Evolutionary conservation across 805 yeast species (phyloP).

Genomic region (Candida maesae): DNA sequence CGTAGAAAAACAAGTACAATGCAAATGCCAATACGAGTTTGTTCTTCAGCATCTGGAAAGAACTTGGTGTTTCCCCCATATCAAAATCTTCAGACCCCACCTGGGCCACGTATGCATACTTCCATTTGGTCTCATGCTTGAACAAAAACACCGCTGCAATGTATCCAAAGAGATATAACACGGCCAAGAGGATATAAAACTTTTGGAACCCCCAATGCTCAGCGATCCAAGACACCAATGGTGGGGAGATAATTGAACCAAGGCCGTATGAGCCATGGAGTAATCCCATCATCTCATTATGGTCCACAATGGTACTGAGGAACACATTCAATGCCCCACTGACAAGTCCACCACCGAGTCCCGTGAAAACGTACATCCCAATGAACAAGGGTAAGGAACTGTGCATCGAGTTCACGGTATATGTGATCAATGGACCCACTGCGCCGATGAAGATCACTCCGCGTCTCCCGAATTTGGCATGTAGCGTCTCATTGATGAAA

Average conservation of each 20-base stretch:
- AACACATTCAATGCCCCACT: slow-evolving; percentile 55
- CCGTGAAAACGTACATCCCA: slow-evolving; percentile 37
- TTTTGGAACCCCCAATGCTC: slow-evolving; percentile 22
- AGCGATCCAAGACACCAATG: slow-evolving; percentile 47
- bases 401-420: slow-evolving; percentile 30
- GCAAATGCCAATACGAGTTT: slow-evolving; percentile 45
- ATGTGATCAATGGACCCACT: slow-evolving; percentile 34
- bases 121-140: slow-evolving; percentile 37
- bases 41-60: slow-evolving; percentile 25
- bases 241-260: slow-evolving; percentile 69
- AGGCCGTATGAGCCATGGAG: slow-evolving; percentile 69
- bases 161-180: slow-evolving; percentile 31
- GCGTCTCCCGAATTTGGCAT: slow-evolving; percentile 42
- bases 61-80: slow-evolving; percentile 1
- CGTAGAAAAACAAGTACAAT: slow-evolving; percentile 52
- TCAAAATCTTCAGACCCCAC: background rate
- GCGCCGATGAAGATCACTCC: slow-evolving; percentile 41
- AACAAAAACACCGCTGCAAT: slow-evolving; percentile 39
- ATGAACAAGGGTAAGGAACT: slow-evolving; percentile 40
- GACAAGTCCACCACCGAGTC: slow-evolving; percentile 52
- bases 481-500: slow-evolving; percentile 40
- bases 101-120: slow-evolving; percentile 24
- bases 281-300: slow-evolving; percentile 55
- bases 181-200: slow-evolving; percentile 32
- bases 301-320: slow-evolving; percentile 41